Evolutionary conservation across 257 asterid genomes (phyloP), one percentile per base, ranked within the genome.

Genomic region (Penstemon barbatus): DNA sequence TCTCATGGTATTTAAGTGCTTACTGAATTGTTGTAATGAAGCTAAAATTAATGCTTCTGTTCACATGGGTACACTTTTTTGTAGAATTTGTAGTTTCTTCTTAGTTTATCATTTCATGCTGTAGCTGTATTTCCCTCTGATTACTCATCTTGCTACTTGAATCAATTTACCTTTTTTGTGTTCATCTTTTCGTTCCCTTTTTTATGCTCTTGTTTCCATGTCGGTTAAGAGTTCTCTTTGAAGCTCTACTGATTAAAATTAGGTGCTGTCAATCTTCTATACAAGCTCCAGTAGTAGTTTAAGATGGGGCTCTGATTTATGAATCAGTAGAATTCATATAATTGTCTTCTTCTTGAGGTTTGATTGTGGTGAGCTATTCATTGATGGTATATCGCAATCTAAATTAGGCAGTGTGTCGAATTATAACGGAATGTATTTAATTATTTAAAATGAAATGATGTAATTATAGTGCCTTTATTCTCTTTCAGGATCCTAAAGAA

Each of bases 401-500:
- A 64, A 68, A 48, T 48, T 57, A 11, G 43, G 68, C 66, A 19
- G 69, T 52, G 56, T 70, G 48, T 51, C 56, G 43, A 55, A 61
- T 19, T 49, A 70, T 44, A 38, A 63, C 12, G 25, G 53, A 36
- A 55, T 63, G 10, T 61, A 43, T 48, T 48, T 33, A 37, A 42
- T 65, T 8, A 51, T 71, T 55, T 25, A 48, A 38, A 69, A 56
- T 42, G 53, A 52, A 52, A 68, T 59, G 68, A 66, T 66, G 39
- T 73, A 63, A 43, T 67, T 68, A 68, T 40, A 36, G 46, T 19
- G 18, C 63, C 49, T 57, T 72, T 69, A 54, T 65, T 60, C 72
- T 63, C 53, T 71, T 81, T 78, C 90, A 93, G 99, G 81, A 75
- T 72, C 75, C 66, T 93, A 64, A 83, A 38, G 75, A 80, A 81